Base-by-base conservation (phyloP, 257 asterid genomes). In the Cinchona pubescens region DNA sequence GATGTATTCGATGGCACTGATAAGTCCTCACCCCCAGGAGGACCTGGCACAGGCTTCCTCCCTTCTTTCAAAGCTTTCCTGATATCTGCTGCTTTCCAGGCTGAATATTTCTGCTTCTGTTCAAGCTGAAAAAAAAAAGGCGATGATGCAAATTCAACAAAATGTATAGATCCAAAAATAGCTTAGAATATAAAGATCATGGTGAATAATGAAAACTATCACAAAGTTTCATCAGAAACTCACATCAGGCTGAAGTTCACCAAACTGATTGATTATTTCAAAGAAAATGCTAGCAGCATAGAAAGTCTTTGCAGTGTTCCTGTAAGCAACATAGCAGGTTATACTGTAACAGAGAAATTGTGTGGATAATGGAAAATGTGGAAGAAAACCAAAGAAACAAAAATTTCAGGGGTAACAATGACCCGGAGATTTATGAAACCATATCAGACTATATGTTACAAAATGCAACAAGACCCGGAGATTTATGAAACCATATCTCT, bases 61-160 rank as follows among this genome's bases (percentile, higher is more conserved):
- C 99, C 99, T 89, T 95, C 99, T 81, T 95, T 92, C 85, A 92
- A 38, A 72, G 99, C 96, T 84, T 92, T 95, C 79, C 99, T 87
- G 78, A 95, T 95, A 78, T 95, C 99, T 78, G 94, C 99, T 71
- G 99, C 99, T 86, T 95, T 95, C 99, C 99, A 95, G 48, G 77
- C 96, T 13, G 98, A 96, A 83, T 95, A 95, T 84, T 92, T 92
- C 86, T 92, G 99, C 81, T 92, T 95, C 94, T 95, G 96, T 75
- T 92, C 99, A 32, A 95, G 82, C 99, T 95, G 94, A 79, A 34
- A 30, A 70, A 67, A n/a, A n/a, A 42, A 71, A 48, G 30, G 48
- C 40, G 29, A 43, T 56, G 14, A 77, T 38, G 35, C 48, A 60
- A 72, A 45, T 62, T 35, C 63, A 71, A 49, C 29, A 65, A 62